Evolutionary conservation across 2,329 filamentous ascomycete species (phyloP).

Genomic region (Penicillium olsonii): DNA sequence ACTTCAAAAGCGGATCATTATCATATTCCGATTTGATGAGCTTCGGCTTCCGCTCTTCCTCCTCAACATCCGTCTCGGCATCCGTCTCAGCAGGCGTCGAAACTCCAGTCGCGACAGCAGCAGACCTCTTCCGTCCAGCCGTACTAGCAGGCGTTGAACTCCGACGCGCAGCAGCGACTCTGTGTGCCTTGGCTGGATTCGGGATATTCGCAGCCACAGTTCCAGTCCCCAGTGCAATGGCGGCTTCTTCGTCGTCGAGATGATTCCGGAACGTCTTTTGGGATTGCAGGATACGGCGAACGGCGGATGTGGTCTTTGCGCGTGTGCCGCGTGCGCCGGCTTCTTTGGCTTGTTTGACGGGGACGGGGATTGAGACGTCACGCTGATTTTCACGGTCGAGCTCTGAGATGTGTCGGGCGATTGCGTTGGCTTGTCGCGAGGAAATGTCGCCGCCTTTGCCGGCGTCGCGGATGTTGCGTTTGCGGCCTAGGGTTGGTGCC

Average conservation of each 20-base stretch:
- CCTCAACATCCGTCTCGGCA: conserved; percentile 14
- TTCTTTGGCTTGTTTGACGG: conserved; percentile 53
- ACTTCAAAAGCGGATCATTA: conserved; percentile 45
- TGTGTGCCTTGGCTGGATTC: conserved; percentile 11
- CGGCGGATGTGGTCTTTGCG: conserved; percentile 49
- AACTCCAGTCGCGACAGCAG: conserved; percentile 6
- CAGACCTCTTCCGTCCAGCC: conserved; percentile 21
- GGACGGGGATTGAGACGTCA: conserved; percentile 71
- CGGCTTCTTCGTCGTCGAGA: conserved; percentile 54
- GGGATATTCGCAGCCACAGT: not conserved
- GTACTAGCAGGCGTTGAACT: conserved; percentile 30
- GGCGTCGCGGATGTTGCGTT: conserved; percentile 67
- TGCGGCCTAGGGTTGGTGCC: conserved; percentile 60
- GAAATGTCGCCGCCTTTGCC: conserved; percentile 65
- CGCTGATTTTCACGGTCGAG: conserved; percentile 78
- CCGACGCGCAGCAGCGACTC: conserved; percentile 21
- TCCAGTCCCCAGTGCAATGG: conserved; percentile 22
- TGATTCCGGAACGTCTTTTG: conserved; percentile 54
- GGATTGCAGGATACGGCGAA: conserved; percentile 50
- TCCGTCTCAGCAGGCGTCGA: conserved; percentile 18
- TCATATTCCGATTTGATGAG: conserved; percentile 41
- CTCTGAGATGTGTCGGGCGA: conserved; percentile 77
- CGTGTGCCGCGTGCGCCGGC: conserved; percentile 36
- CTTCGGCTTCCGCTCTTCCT: conserved; percentile 15
- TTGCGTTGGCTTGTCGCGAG: conserved; percentile 79